Evolutionary conservation across 768 basidiomycete genomes (phyloP), one percentile per base, ranked within the genome.

Genomic region (Suillus americanus): DNA sequence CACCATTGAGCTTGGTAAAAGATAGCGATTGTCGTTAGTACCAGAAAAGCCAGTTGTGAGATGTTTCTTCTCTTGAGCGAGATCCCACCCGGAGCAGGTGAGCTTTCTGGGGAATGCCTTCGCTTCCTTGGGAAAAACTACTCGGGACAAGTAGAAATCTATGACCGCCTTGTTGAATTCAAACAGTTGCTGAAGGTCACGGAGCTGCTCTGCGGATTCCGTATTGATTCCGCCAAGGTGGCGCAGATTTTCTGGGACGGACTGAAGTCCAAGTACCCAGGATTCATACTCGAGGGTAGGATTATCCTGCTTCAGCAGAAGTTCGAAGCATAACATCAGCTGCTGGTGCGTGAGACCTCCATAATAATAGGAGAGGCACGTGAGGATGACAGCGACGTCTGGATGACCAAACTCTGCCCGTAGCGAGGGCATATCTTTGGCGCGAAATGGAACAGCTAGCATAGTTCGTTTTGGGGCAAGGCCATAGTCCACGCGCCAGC

Each of bases 61-160:
- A 30, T 51, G 28, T 37, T 65, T 74, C 37, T 60, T 30, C 37
- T 69, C 66, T 30, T 53, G 51, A 4, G 74, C 74, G 53, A 75
- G 51, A 64, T 75, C 74, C 74, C 74, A 75, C 6, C 68, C 75
- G 3, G 67, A 70, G 23, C 75, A 73, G 37, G 73, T 64, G n/a
- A 75, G 67, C 46, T 73, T 73, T 5, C n/a, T 35, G 0, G 62
- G 71, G 59, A 73, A 72, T 37, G 60, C 68, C 35, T 74, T 75
- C 37, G 69, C 70, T 65, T 69, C 69, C 65, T 60, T 72, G 18
- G 74, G 74, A 37, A 75, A 75, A 10, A 75, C 74, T 3, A 69
- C 51, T 35, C 63, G 56, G 10, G 74, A 66, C 12, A 75, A 60
- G 61, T 67, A 75, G 50, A 74, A 75, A 40, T 75, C 70, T 38